Percentiles rank a stretch among this genome's conserved stretches.
Evolutionary conservation across 805 yeast genomes (phyloP).

Genomic region (Monosporozyma yasuniensis): DNA sequence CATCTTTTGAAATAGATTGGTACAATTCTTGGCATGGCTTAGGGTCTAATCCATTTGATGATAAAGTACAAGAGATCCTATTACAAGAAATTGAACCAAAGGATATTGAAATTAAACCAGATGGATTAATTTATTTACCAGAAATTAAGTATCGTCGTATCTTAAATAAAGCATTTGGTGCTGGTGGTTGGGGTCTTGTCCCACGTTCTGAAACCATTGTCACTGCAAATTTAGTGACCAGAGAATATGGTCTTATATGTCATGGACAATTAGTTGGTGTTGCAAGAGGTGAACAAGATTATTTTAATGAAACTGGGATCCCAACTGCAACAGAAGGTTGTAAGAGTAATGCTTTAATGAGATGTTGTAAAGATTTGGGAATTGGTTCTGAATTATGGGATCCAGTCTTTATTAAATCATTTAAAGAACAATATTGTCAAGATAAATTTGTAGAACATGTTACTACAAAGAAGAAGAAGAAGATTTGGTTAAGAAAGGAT

Average conservation of each 20-base stretch:
- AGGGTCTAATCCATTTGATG: conserved; percentile 67
- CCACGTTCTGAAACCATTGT: conserved; percentile 82
- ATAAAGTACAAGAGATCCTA: conserved; percentile 50
- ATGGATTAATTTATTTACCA: conserved; percentile 84
- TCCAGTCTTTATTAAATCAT: conserved; percentile 71
- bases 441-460: conserved; percentile 81
- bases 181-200: conserved; percentile 98
- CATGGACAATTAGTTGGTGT: conserved; percentile 83
- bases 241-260: conserved; percentile 85
- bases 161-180: conserved; percentile 86
- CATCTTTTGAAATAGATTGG: conserved; percentile 50
- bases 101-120: conserved; percentile 92
- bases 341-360: conserved; percentile 91
- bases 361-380: conserved; percentile 96
- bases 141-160: conserved; percentile 92
- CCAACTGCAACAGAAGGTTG: conserved; percentile 98
- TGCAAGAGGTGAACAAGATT: conserved; percentile 94
- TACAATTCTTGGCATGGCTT: conserved; percentile 79
- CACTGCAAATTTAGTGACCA: conserved; percentile 63
- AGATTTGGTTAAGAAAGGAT: conserved; percentile 85
- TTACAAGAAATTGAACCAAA: conserved; percentile 51
- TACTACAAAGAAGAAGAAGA: conserved; percentile 74
- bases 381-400: conserved; percentile 98
- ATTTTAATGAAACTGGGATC: conserved; percentile 74
- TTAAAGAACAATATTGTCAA: conserved; percentile 60